Evolutionary conservation across 257 asterid genomes (phyloP).

Genomic region (Solanum gracilifrons): DNA sequence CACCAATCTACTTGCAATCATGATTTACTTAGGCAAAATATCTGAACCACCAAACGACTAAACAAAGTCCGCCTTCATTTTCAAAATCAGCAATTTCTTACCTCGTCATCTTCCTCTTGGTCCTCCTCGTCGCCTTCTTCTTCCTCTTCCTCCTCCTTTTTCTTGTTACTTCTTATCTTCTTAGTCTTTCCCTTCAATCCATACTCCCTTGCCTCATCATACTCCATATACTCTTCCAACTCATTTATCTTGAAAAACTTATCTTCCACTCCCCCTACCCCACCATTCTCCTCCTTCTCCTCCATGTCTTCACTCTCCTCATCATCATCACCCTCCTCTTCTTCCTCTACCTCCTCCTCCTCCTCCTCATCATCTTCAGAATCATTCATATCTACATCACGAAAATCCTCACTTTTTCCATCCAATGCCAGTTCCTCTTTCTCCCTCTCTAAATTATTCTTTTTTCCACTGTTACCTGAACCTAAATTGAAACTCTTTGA

Average conservation of each 20-base stretch:
- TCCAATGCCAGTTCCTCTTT: background rate
- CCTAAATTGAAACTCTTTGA: slow-evolving; percentile 26
- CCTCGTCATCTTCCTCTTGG: slow-evolving; percentile 31
- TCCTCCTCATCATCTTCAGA: slow-evolving; percentile 7
- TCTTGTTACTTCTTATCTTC: background rate
- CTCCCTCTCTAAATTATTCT: background rate
- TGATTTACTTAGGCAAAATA: background rate
- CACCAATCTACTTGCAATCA: slow-evolving; percentile 1
- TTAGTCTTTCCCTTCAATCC: slow-evolving; percentile 33
- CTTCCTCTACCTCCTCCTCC: slow-evolving; percentile 17
- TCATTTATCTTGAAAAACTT: slow-evolving; percentile 73
- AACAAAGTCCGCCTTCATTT: slow-evolving; percentile 38
- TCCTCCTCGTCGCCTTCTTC: slow-evolving; percentile 24
- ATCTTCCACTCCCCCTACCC: slow-evolving; percentile 54
- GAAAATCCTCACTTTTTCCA: slow-evolving; percentile 23
- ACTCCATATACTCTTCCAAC: slow-evolving; percentile 58
- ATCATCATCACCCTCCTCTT: slow-evolving; percentile 4
- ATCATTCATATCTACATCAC: slow-evolving; percentile 14
- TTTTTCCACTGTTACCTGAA: slow-evolving; percentile 1
- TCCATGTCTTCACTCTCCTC: slow-evolving; percentile 12
- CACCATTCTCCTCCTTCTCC: slow-evolving; percentile 1
- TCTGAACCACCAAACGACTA: background rate
- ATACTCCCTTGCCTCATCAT: slow-evolving; percentile 73
- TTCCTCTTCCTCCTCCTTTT: slow-evolving; percentile 31
- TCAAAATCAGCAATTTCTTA: slow-evolving; percentile 24